phyloP scores from a whole-genome alignment of 805 yeast genomes.

The Ogataea dorogensis region DNA sequence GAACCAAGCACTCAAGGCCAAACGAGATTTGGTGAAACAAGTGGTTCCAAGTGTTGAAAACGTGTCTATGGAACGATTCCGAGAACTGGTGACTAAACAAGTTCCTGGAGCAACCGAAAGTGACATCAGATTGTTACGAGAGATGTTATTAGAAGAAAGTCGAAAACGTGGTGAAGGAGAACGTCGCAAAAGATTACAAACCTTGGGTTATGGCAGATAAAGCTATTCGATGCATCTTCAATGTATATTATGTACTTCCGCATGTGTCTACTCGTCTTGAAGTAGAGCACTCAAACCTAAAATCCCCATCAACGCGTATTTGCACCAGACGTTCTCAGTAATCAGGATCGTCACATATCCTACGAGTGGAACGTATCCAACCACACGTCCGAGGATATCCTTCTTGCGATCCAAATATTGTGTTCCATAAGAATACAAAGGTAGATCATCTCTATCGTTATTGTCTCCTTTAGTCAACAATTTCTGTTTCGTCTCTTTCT shows the following conservation, averaged over 20 bases:
- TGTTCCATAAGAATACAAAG: constrained; percentile 75
- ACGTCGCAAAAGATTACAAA: constrained; percentile 23
- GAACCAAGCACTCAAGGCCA: constrained; percentile 51
- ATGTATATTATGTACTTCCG: no score
- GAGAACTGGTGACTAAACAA: constrained; percentile 11
- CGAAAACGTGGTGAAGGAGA: constrained; percentile 8
- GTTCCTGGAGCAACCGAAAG: constrained; percentile 14
- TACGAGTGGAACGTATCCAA: constrained; percentile 82
- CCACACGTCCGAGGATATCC: constrained; percentile 90
- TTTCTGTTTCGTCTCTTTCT: constrained; percentile 11
- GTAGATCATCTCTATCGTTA: constrained; percentile 87
- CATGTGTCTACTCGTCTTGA: constrained; percentile 48
- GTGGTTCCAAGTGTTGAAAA: constrained; percentile 37
- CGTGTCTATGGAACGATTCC: constrained; percentile 16
- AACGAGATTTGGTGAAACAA: constrained; percentile 58
- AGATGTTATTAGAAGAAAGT: constrained; percentile 20
- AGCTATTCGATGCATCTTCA: no score
- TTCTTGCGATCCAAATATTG: constrained; percentile 69
- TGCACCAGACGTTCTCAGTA: constrained; percentile 83
- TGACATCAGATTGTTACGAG: constrained; percentile 21
- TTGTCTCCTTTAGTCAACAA: constrained; percentile 95
- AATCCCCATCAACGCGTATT: constrained; percentile 71
- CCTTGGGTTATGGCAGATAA: constrained; percentile 26
- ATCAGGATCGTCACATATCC: constrained; percentile 91
- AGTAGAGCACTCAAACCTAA: constrained; percentile 70